Evolutionary conservation across 2,329 filamentous ascomycete species (phyloP).

Genomic region (Decorospora gaudefroyi): DNA sequence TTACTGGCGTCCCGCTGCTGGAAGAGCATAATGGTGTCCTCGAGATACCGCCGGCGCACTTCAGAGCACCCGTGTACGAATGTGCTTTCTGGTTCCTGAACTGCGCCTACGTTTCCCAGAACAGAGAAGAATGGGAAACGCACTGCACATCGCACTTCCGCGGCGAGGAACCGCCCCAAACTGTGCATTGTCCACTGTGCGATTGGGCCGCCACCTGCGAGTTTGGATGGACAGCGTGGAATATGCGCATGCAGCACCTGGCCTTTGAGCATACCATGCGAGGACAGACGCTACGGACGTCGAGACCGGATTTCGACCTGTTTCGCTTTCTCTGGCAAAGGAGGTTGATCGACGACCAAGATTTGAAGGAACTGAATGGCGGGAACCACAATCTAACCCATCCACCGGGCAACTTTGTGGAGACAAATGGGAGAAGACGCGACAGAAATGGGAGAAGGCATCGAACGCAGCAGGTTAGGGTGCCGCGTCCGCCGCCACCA

Average conservation of each 20-base stretch:
- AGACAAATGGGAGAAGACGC: conserved; percentile 16
- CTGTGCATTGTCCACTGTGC: conserved; percentile 41
- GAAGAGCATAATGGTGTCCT: conserved; percentile 39
- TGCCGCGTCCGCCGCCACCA: conserved; percentile 3
- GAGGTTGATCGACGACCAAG: conserved; percentile 38
- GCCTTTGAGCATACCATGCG: conserved; percentile 29
- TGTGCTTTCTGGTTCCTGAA: conserved; percentile 45
- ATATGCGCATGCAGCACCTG: conserved; percentile 36
- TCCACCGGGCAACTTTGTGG: conserved; percentile 27
- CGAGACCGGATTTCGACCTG: conserved; percentile 37
- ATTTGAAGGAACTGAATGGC: conserved; percentile 41
- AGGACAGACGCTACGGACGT: conserved; percentile 31
- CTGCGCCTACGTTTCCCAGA: conserved; percentile 30
- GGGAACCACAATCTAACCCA: conserved; percentile 35
- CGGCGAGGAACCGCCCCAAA: conserved; percentile 38
- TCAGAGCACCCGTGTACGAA: conserved; percentile 27
- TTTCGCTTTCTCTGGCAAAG: conserved; percentile 40
- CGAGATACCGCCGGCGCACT: conserved; percentile 16
- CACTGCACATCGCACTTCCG: conserved; percentile 44
- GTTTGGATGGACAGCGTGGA: conserved; percentile 30
- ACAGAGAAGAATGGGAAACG: conserved; percentile 34
- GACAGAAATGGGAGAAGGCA: conserved; percentile 15
- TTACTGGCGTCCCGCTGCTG: conserved; percentile 30
- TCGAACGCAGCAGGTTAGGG: conserved; percentile 21
- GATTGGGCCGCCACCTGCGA: conserved; percentile 26